A percentile compares a stretch with the other conserved stretches of the same genome.
These are phyloP conservation scores for Oxytropis ochrocephala DNA, from an alignment of 306 rosid genomes.

Conservation along the genomic window DNA sequence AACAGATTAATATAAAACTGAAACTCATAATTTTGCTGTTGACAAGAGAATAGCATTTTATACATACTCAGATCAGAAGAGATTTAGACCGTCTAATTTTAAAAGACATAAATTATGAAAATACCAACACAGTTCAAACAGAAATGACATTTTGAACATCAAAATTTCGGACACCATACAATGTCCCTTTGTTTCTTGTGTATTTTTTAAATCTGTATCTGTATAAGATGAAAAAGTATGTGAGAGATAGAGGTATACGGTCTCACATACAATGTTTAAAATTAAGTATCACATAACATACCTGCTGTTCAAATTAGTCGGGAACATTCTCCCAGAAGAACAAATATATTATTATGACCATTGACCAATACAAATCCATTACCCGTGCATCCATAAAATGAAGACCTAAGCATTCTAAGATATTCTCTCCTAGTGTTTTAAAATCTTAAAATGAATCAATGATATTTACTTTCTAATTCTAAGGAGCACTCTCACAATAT, in stretches of 20 bases:
- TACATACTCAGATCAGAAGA: background rate
- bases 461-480: background rate
- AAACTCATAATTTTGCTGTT: background rate
- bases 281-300: too few relatives aligned
- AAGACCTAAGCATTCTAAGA: background rate
- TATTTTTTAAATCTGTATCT: too few relatives aligned
- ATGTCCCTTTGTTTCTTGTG: too few relatives aligned
- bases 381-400: background rate
- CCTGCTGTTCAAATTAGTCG: background rate
- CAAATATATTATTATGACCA: background rate
- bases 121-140: too few relatives aligned
- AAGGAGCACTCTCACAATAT: background rate
- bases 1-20: background rate
- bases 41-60: background rate
- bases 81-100: background rate
- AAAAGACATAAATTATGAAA: background rate
- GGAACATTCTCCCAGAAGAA: background rate
- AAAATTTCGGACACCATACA: too few relatives aligned
- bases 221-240: too few relatives aligned
- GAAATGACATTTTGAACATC: too few relatives aligned
- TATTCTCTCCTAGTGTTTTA: background rate
- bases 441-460: background rate
- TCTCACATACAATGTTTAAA: too few relatives aligned
- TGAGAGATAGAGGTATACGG: too few relatives aligned
- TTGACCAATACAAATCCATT: background rate